Evolutionary conservation across 2,329 filamentous ascomycete genomes (phyloP), one percentile per base, ranked within the genome.

Genomic region (Alternaria alternata): DNA sequence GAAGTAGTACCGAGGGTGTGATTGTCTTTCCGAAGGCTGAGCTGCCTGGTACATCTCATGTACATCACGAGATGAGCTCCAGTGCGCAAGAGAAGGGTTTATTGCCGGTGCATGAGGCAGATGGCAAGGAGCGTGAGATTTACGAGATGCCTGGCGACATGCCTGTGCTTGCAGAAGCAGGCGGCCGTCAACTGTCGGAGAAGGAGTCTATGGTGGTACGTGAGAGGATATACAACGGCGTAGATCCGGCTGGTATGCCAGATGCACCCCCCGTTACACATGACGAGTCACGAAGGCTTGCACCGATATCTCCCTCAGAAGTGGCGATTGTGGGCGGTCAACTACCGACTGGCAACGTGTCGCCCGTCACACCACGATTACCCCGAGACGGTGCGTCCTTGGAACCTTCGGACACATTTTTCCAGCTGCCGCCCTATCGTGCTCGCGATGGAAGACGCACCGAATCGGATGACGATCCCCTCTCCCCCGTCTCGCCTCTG

Each of bases 71-170:
- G 51, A 34, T 71, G 47, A 47, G 59, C 22, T 60, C 59, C 26
- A 62, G 58, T 24, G 51, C 42, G 8, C 71, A 69, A 54, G 65
- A 70, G 32, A 62, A 69, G 54, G 65, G 64, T 5, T 54, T 59
- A 7, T 55, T 65, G 4, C 60, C 65, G 8, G 51, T 68, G 39
- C 57, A 57, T 30, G 79, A 81, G 54, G 75, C 71, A 20, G 79
- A 77, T 11, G 74, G 74, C 24, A 73, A 72, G n/a, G 75, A 79
- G 59, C 64, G 66, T 16, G 73, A 75, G 28, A 71, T 84, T 8
- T 82, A 77, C 54, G 86, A 83, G 44, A 86, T 83, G 71, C 83
- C 84, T 0, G 86, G 86, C 2, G 85, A 86, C 9, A 83, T 88
- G 72, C 84, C 84, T 16, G 80, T 81, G 42, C 81, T 83, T 54